These are phyloP conservation scores for Tricharina praecox DNA, from an alignment of 495 filamentous ascomycete species.

Conservation along the genomic window DNA sequence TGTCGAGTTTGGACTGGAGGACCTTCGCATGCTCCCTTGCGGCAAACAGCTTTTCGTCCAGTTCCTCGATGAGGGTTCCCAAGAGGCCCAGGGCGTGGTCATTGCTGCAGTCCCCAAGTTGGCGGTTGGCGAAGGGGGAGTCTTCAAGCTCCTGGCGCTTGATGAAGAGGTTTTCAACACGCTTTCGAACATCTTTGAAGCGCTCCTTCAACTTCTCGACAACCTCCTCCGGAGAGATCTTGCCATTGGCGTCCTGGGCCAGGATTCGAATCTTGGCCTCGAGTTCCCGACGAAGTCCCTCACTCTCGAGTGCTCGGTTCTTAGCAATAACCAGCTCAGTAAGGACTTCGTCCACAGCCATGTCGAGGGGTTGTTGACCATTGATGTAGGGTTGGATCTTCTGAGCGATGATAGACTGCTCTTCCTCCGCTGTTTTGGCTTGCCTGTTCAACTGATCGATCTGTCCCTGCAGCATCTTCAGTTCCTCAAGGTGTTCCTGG, in stretches of 20 bases:
- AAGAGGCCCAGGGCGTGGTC: constrained; percentile 14
- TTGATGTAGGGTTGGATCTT: constrained; percentile 24
- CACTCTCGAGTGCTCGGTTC: constrained; percentile 23
- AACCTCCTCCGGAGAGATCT: constrained; percentile 18
- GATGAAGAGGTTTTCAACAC: constrained; percentile 16
- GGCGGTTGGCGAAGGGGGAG: constrained; percentile 12
- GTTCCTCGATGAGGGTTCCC: constrained; percentile 9
- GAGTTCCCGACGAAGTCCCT: constrained; percentile 13
- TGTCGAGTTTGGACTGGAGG: constrained; percentile 10
- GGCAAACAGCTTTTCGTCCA: constrained; percentile 14
- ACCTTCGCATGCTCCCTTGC: constrained; percentile 2
- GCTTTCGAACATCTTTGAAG: constrained; percentile 16
- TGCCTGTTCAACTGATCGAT: constrained; percentile 10
- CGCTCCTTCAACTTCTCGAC: constrained; percentile 21
- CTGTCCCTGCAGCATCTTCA: constrained; percentile 7
- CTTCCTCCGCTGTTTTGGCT: constrained; percentile 15
- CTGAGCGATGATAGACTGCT: constrained; percentile 22
- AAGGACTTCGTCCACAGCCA: constrained; percentile 26
- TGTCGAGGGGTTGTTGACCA: constrained; percentile 20
- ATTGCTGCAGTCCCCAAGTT: constrained; percentile 23
- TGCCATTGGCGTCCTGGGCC: constrained; percentile 9
- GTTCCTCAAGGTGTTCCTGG: constrained; percentile 6
- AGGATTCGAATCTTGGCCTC: constrained; percentile 21
- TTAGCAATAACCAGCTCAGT: constrained; percentile 22
- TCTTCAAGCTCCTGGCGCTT: constrained; percentile 2